Evolutionary conservation across 2,329 filamentous ascomycete species (phyloP), one percentile per base, ranked within the genome.

Genomic region (Ilyonectria destructans): DNA sequence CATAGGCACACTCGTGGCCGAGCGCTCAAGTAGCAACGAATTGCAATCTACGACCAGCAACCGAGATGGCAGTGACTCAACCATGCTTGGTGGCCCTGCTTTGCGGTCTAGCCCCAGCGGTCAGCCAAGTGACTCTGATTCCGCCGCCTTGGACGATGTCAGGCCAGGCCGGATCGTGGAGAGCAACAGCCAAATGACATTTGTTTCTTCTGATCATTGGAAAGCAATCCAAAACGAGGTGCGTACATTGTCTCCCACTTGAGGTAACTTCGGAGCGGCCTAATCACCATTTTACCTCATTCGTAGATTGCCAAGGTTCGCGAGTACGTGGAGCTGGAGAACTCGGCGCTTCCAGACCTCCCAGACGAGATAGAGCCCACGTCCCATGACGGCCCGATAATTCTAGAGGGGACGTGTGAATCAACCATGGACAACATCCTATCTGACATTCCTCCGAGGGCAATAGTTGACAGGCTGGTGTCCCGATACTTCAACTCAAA

Each of bases 151-250:
- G 31, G 15, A 33, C 0, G 62, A 67, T 2, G 71, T 69, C 2
- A 73, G 69, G 19, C 71, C 65, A 7, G 71, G 71, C 0, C 58
- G 61, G 0, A 56, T 73, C 52, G 58, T 71, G 58, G 62, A 66
- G 1, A 73, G 60, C 10, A 63, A 69, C 1, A 73, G 48, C 4
- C 71, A 73, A 57, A 73, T 68, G 5, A 69, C 73, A 1, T 73
- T 73, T 37, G 71, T 73, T n/a, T 73, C 71, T 8, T 68, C 68
- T 8, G 71, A 68, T 3, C 71, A 73, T 4, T 73, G 71, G 71
- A 58, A 62, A 13, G 71, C 71, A 9, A 71, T 73, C 1, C 73
- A 71, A 1, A 51, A 67, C 8, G 71, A 73, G 55, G 31, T 33
- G 7, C 7, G 70, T 71, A 21, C 21, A 21, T 4, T 3, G 12